Conservation (phyloP, 2,329 filamentous ascomycete genomes). For the Graphium sp. region DNA sequence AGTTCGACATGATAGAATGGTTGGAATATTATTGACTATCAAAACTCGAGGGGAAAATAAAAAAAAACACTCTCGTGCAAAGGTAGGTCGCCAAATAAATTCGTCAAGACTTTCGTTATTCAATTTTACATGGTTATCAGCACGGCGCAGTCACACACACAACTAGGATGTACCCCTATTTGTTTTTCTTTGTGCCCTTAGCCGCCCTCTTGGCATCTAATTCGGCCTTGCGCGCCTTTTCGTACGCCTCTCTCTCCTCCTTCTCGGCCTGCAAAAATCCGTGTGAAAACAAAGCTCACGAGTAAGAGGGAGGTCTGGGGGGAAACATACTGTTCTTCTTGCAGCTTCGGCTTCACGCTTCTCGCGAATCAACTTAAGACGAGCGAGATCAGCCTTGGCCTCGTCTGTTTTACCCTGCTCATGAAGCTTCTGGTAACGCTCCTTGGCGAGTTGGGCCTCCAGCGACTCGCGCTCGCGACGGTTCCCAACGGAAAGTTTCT, state of each 20-base stretch:
- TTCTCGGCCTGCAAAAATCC: conserved; percentile 30
- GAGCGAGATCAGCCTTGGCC: conserved; percentile 74
- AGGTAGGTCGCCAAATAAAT: too few species aligned
- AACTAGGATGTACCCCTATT: too few species aligned
- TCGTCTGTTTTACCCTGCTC: conserved; percentile 94
- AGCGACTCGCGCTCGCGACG: conserved; percentile 53
- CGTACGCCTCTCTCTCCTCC: conserved; percentile 35
- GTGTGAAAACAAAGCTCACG: conserved; percentile 3
- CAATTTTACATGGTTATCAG: too few species aligned
- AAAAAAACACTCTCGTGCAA: too few species aligned
- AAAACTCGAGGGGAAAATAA: too few species aligned
- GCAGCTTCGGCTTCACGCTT: conserved; percentile 72
- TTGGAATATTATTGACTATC: too few species aligned
- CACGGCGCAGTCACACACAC: too few species aligned
- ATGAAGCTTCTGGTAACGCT: conserved; percentile 81
- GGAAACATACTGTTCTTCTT: conserved; percentile 54
- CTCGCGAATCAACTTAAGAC: conserved; percentile 67
- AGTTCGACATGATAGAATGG: too few species aligned
- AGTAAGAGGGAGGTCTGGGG: conserved; percentile 4
- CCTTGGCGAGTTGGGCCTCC: conserved; percentile 75
- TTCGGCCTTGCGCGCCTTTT: conserved; percentile 28
- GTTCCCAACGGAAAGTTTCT: conserved; percentile 32
- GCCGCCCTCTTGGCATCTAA: conserved; percentile 36
- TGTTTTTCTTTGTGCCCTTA: conserved; percentile 28
- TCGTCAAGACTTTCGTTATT: too few species aligned